Evolutionary conservation across 2,329 filamentous ascomycete species (phyloP), one percentile per base, ranked within the genome.

Genomic region (Trichoderma harzianum): DNA sequence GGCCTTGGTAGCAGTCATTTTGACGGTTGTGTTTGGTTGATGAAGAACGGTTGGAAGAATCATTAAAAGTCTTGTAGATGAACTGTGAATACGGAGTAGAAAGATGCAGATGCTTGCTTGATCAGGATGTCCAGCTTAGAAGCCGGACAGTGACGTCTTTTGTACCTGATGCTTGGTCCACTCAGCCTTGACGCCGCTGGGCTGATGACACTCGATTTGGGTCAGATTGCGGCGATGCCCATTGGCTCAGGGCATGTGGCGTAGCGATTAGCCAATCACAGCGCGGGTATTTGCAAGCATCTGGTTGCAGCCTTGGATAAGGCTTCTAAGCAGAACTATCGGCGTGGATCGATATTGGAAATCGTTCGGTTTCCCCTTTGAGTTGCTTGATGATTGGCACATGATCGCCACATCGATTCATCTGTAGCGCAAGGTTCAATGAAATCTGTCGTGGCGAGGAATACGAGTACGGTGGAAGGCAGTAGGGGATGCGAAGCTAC

Each of bases 1-100:
- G 47, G 82, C 77, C 76, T 82, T 82, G 77, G 78, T 74, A 77
- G 77, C 74, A 36, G 78, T 77, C 80, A 82, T 83, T 76, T 64
- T 80, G 76, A 63, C 24, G 26, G 69, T 55, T 18, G 7, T 68
- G 47, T 43, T 60, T 68, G 18, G 30, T 32, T 47, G 39, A 47
- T 16, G 60, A 74, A 43, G 32, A 39, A 71, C 16, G 55, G 57
- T 8, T 7, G 65, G 61, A 26, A 18, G 43, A 7, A 16, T 57
- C 60, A 64, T 28, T n/a, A 12, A 34, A 36, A 16, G 24, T 30
- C 36, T 21, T 47, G 53, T 10, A n/a, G 26, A 51, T 51, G 43
- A 7, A 55, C 28, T 28, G n/a, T 34, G 3, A 21, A 21, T 21
- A 39, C 14, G 7, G 30, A n/a, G 16, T 8, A 10, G 39, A 43